phyloP scores from a whole-genome alignment of 768 basidiomycete species.

The Panellus pusillus region DNA sequence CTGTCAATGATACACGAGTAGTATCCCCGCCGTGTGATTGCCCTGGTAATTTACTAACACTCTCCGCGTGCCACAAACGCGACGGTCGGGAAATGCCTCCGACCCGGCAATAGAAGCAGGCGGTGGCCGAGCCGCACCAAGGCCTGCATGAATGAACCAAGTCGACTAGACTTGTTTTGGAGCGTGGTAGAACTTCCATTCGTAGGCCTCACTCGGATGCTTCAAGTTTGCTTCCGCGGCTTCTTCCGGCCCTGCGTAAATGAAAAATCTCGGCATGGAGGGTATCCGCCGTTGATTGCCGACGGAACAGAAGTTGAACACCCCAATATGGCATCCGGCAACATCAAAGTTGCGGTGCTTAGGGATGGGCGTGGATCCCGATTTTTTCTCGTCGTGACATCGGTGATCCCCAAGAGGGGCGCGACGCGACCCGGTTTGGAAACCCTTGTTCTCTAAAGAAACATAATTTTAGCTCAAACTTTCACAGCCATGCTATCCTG shows the following conservation, averaged over 20 bases:
- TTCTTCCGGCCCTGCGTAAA: neutral
- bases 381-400: neutral
- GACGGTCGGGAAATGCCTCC: conserved; percentile 12
- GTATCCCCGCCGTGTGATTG: neutral
- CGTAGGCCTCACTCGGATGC: neutral
- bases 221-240: neutral
- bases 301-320: neutral
- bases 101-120: neutral
- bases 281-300: neutral
- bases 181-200: neutral
- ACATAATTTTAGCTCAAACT: too few species aligned
- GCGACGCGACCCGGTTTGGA: too few species aligned
- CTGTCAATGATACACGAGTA: neutral
- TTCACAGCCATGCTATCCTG: too few species aligned
- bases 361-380: neutral
- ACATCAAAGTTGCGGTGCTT: neutral
- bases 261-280: conserved; percentile 8
- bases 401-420: neutral
- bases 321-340: conserved; percentile 2
- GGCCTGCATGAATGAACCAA: neutral
- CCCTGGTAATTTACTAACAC: conserved; percentile 1
- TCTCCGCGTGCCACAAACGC: conserved; percentile 4
- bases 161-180: neutral
- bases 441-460: too few species aligned
- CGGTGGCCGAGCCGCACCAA: neutral